phyloP scores from a whole-genome alignment of 768 basidiomycete genomes.

The Megacollybia marginata region DNA sequence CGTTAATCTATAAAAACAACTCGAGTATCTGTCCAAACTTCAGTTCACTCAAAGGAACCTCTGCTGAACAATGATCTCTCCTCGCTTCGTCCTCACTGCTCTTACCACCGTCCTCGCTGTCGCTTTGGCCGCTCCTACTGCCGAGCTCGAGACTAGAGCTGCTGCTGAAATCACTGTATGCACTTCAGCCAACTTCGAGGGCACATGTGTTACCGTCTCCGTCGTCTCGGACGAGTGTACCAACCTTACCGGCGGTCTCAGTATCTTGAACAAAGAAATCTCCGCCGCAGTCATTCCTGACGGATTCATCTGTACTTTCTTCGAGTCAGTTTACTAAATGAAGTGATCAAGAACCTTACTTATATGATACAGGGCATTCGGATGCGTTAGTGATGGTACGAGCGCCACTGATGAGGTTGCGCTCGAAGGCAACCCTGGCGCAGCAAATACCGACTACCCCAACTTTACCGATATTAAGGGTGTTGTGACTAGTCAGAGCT shows the following conservation, averaged over 20 bases:
- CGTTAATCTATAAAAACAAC: too few species aligned
- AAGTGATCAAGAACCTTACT: background rate
- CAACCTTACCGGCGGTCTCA: slow-evolving; percentile 10
- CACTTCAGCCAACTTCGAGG: slow-evolving; percentile 1
- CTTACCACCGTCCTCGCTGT: too few species aligned
- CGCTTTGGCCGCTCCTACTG: background rate
- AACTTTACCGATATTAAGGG: slow-evolving; percentile 6
- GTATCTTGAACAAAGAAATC: slow-evolving; percentile 12
- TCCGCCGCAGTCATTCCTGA: slow-evolving; percentile 4
- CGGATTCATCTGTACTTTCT: slow-evolving; percentile 14
- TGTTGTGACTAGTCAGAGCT: slow-evolving; percentile 2
- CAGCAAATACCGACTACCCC: slow-evolving; percentile 2
- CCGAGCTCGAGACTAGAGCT: background rate
- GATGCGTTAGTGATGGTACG: slow-evolving; percentile 2
- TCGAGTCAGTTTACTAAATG: slow-evolving; percentile 4
- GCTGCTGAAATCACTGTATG: slow-evolving; percentile 4
- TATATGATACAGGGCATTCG: slow-evolving; percentile 4
- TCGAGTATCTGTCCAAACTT: too few species aligned
- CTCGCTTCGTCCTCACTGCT: too few species aligned
- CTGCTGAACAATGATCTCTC: too few species aligned
- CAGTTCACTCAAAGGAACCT: too few species aligned
- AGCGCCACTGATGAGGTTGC: background rate
- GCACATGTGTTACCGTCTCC: slow-evolving; percentile 7
- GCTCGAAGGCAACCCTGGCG: background rate
- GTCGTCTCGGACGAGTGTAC: slow-evolving; percentile 8